phyloP scores from a whole-genome alignment of 345 rosid species.

The Hirschfeldia incana region DNA sequence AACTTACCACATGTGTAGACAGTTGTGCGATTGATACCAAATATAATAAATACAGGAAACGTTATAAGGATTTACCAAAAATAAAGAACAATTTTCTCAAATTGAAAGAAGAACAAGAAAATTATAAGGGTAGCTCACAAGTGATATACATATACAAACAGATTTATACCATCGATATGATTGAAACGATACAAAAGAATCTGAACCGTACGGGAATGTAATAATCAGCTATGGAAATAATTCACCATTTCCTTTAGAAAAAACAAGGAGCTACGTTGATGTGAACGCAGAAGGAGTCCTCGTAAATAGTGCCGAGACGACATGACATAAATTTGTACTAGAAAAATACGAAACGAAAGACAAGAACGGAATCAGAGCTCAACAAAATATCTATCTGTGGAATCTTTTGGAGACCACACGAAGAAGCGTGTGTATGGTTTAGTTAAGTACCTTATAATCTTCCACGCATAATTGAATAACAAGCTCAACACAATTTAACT shows the following conservation, averaged over 20 bases:
- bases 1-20: constrained; percentile 21
- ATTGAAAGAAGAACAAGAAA: not conserved
- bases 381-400: constrained; percentile 24
- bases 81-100: not conserved
- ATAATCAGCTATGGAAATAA: constrained; percentile 29
- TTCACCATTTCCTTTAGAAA: constrained; percentile 2
- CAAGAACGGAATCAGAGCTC: constrained; percentile 21
- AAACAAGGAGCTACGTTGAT: constrained; percentile 28
- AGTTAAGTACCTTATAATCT: constrained; percentile 7
- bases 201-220: constrained; percentile 33
- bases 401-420: constrained; percentile 18
- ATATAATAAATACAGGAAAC: not conserved
- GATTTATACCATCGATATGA: constrained; percentile 11
- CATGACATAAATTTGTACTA: constrained; percentile 31
- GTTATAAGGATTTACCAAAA: not conserved
- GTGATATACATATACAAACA: constrained; percentile 1
- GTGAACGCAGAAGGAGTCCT: constrained; percentile 27
- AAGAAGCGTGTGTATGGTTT: not conserved
- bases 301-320: constrained; percentile 39
- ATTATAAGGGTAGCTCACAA: constrained; percentile 16
- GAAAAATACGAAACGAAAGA: constrained; percentile 28
- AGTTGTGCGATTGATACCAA: constrained; percentile 2
- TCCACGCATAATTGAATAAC: not conserved
- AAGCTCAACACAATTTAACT: not conserved
- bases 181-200: constrained; percentile 20